Evolutionary conservation across 2,329 filamentous ascomycete species (phyloP), one percentile per base, ranked within the genome.

Genomic region (Epichloe hybrida): DNA sequence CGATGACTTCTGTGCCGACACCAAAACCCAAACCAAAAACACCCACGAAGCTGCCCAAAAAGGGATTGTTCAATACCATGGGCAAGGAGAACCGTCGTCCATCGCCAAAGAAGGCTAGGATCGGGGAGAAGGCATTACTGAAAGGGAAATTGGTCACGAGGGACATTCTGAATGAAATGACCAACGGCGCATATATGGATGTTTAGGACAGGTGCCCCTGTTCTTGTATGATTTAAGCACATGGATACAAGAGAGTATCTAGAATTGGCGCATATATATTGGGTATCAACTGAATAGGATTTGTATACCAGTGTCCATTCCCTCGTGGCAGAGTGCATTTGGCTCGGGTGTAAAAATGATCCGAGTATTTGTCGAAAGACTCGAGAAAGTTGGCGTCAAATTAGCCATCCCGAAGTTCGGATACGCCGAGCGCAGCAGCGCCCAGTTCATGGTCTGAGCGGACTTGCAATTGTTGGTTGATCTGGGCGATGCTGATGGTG

Each of bases 121-220:
- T 80, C 44, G 80, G 81, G 0, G 76, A 76, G 48, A 78, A 75
- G 56, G 73, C 75, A 35, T 68, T 91, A 52, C 65, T 88, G 57
- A 81, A 79, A 52, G 80, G 77, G 37, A 80, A 81, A 59, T 78
- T 81, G 37, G 75, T 94, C 50, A 72, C 90, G 61, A 78, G 79
- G 62, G 84, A 91, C 71, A 81, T 95, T 56, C 72, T 89, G 58
- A 88, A 93, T 67, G 86, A 89, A 56, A 71, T 81, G 68, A 74
- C 68, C 49, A 67, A 71, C 52, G 70, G 69, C 57, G 68, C 62
- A 60, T 71, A 66, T 52, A 47, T 55, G 49, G 44, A 46, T 21
- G 31, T 44, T 34, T 54, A 51, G 20, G 48, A 20, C 40, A 42
- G 36, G 37, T 20, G 20, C 17, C 15, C 41, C n/a, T 46, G 8